Evolutionary conservation across 2,329 filamentous ascomycete genomes (phyloP).

Genomic region (Aspergillus ibericus): DNA sequence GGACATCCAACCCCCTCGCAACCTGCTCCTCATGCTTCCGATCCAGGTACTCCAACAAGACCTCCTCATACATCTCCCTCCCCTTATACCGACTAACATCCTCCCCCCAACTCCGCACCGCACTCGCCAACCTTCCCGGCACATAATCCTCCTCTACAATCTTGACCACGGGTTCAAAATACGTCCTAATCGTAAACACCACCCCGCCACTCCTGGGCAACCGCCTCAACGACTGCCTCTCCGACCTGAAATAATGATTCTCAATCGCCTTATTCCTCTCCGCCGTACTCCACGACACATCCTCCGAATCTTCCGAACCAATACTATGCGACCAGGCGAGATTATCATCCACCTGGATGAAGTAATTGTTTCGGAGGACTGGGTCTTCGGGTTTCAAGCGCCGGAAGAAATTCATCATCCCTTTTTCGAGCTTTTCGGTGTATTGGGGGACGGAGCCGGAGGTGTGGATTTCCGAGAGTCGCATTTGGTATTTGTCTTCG

Average conservation of each 20-base stretch:
- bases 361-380: constrained; percentile 76
- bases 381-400: constrained; percentile 67
- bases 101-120: constrained; percentile 76
- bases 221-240: constrained; percentile 68
- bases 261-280: constrained; percentile 71
- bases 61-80: constrained; percentile 68
- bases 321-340: constrained; percentile 77
- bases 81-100: constrained; percentile 79
- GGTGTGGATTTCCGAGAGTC: constrained; percentile 75
- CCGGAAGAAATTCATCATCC: constrained; percentile 80
- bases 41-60: constrained; percentile 76
- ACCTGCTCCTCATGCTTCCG: constrained; percentile 71
- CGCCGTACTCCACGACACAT: constrained; percentile 72
- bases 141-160: constrained; percentile 72
- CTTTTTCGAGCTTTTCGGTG: constrained; percentile 68
- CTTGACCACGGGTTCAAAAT: constrained; percentile 70
- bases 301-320: constrained; percentile 65
- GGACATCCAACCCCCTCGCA: constrained; percentile 62
- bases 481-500: constrained; percentile 78
- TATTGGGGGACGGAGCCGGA: constrained; percentile 73
- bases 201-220: constrained; percentile 59
- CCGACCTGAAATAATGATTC: constrained; percentile 74
- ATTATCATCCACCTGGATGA: constrained; percentile 79
- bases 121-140: constrained; percentile 73
- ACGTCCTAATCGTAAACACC: constrained; percentile 77